Evolutionary conservation across 2,329 filamentous ascomycete species (phyloP).

Genomic region (Pseudogymnoascus sp.): DNA sequence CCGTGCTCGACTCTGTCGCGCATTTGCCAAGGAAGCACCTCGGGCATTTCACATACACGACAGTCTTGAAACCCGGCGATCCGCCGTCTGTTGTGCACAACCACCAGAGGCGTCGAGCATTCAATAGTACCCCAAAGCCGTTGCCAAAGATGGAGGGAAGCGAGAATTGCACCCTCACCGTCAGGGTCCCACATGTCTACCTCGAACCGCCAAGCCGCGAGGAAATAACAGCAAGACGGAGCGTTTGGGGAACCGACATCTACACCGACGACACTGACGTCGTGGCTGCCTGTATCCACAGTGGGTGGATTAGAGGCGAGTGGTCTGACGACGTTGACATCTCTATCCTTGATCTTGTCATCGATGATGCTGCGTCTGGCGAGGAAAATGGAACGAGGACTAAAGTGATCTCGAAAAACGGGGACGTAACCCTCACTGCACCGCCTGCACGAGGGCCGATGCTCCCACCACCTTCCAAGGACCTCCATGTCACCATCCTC

Average conservation of each 20-base stretch:
- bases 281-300: conserved; percentile 85
- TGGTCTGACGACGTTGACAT: conserved; percentile 74
- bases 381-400: conserved; percentile 19
- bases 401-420: conserved; percentile 28
- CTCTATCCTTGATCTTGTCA: conserved; percentile 53
- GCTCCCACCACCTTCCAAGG: conserved; percentile 57
- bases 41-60: conserved; percentile 75
- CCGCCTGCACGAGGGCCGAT: conserved; percentile 57
- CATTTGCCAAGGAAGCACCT: conserved; percentile 69
- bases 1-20: conserved; percentile 64
- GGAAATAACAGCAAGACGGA: conserved; percentile 72
- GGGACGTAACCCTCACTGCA: conserved; percentile 38
- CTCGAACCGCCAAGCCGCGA: conserved; percentile 63
- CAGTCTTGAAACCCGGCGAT: conserved; percentile 50
- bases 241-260: conserved; percentile 87
- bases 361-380: conserved; percentile 31
- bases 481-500: conserved; percentile 79
- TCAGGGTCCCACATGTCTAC: conserved; percentile 77
- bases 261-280: conserved; percentile 96
- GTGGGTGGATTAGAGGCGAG: conserved; percentile 83
- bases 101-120: conserved; percentile 42
- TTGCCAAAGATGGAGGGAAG: conserved; percentile 66
- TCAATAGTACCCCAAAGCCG: conserved; percentile 56
- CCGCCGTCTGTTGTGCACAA: conserved; percentile 14
- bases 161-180: conserved; percentile 79